Base-by-base conservation (phyloP, 306 rosid species). In the Cucurbita pepo region DNA sequence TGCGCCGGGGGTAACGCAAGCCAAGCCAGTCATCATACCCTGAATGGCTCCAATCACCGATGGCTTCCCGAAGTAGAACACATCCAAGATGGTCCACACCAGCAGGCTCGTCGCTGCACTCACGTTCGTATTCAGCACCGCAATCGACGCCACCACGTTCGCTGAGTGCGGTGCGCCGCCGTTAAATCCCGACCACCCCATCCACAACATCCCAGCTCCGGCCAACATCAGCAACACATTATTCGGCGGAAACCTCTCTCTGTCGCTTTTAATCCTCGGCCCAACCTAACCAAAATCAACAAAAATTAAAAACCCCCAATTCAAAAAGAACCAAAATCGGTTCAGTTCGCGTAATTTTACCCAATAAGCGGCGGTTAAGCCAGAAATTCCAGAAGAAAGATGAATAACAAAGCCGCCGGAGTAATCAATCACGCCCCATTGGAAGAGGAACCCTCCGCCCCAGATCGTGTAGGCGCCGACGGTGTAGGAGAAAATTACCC, bases 11-110 rank as follows among this genome's bases (percentile, higher is more conserved):
- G 99, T 94, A 74, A 94, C 87, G 78, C 99, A 94, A 3, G 78
- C 97, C 1, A 94, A 94, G 19, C 99, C 99, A 2, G 99, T 94
- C 94, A 91, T 89, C 99, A 94, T 94, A 14, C 99, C 99, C 84
- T 94, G 97, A 37, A 94, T 92, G 8, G 97, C 99, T 8, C 99
- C 99, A 41, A 94, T 90, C 64, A 94, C 99, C 1, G 99, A 91
- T 1, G 96, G 99, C 74, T 85, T 92, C 11, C 96, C 97, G 15
- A 92, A 92, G 83, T 85, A 88, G 6, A 84, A 57, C 6, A 92
- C 97, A 38, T 92, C 97, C 36, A 92, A 78, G 64, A 79, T 22
- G 0, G 97, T 92, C 97, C 97, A 89, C 10, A 92, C 88, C 0
- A 92, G 88, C n/a, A 92, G 90, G 62, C 97, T 92, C 0, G 96